Percentiles rank a stretch among this genome's conserved stretches.
These are phyloP conservation scores for Coemansia sp. DNA, from an alignment of 192 early-diverging fungal species.

Conservation along the genomic window DNA sequence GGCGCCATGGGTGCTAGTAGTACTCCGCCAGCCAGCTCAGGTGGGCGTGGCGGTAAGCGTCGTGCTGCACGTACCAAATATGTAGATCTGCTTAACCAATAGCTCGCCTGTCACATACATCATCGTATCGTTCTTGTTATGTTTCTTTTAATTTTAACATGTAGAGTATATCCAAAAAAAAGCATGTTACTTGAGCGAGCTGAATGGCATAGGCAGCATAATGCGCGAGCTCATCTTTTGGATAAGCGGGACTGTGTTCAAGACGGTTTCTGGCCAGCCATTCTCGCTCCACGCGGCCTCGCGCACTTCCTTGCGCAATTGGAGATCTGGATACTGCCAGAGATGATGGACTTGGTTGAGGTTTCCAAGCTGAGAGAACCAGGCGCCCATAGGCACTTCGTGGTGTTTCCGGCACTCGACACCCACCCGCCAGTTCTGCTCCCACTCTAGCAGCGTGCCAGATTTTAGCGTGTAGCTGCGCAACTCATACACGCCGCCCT, in stretches of 20 bases:
- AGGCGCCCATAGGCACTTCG: slow-evolving; percentile 92
- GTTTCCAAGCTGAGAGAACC: slow-evolving; percentile 91
- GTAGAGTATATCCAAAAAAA: neutral
- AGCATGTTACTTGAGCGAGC: slow-evolving; percentile 66
- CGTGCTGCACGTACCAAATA: slow-evolving; percentile 55
- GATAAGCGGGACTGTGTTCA: slow-evolving; percentile 84
- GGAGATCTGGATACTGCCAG: slow-evolving; percentile 88
- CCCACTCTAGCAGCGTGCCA: slow-evolving; percentile 90
- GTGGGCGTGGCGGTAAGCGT: slow-evolving; percentile 28
- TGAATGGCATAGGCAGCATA: slow-evolving; percentile 73
- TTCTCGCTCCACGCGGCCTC: slow-evolving; percentile 93
- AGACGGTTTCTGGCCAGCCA: slow-evolving; percentile 91
- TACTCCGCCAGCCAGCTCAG: slow-evolving; percentile 21
- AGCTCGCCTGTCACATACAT: neutral
- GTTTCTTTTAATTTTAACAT: too few species aligned
- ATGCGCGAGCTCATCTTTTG: slow-evolving; percentile 81
- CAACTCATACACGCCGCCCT: slow-evolving; percentile 89
- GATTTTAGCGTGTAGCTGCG: slow-evolving; percentile 86
- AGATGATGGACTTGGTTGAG: slow-evolving; percentile 92
- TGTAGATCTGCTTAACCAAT: slow-evolving; percentile 56
- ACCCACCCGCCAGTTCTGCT: slow-evolving; percentile 85
- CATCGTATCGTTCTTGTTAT: neutral
- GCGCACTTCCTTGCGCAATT: slow-evolving; percentile 84
- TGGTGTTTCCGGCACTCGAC: slow-evolving; percentile 85
- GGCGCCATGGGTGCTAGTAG: neutral